Evolutionary conservation across 139 green algal genomes (phyloP), one percentile per base, ranked within the genome.

Genomic region (Axilococcus clingmanii): DNA sequence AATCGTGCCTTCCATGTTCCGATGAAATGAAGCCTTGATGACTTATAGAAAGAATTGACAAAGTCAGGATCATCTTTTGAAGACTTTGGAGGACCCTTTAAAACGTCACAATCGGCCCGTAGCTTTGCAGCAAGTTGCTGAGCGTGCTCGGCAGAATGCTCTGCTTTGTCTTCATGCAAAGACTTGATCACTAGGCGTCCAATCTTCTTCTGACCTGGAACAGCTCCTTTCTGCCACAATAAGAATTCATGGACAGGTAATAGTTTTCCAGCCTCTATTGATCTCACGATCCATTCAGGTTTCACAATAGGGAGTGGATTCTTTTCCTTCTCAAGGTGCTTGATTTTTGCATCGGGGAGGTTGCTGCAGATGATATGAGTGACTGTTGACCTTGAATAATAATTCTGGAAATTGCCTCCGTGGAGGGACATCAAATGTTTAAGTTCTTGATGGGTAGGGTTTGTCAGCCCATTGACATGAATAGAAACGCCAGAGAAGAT

Each of bases 331-430:
- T 63, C 28, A 20, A 56, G 42, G 44, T 70, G 38, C 25, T 69
- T 69, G 20, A 96, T 55, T 59, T 96, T 96, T 4, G 78, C 78
- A 54, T 94, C 86, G 1, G 90, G 76, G 25, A 97, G 69, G 52
- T 96, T 85, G 65, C 41, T 69, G 58, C 81, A 94, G 4, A 97
- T 73, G 38, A 97, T 85, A 62, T 97, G 90, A 2, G 90, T 97
- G 6, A 95, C 80, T 0, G 22, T 52, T 37, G 64, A 54, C 12
- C 74, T 60, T 47, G 46, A 60, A n/a, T 65, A 74, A 52, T 93
- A 93, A 50, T 89, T 89, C 44, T 92, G 80, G 60, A 94, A 96
- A 20, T 48, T 33, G 28, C 90, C 90, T 0, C 91, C 91, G 58
- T 97, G 81, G 38, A 69, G 27, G 2, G 82, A 64, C 90, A 97